Evolutionary conservation across 108 stramenopile genomes (phyloP), one percentile per base, ranked within the genome.

Genomic region (Nannochloropsis oceanica): DNA sequence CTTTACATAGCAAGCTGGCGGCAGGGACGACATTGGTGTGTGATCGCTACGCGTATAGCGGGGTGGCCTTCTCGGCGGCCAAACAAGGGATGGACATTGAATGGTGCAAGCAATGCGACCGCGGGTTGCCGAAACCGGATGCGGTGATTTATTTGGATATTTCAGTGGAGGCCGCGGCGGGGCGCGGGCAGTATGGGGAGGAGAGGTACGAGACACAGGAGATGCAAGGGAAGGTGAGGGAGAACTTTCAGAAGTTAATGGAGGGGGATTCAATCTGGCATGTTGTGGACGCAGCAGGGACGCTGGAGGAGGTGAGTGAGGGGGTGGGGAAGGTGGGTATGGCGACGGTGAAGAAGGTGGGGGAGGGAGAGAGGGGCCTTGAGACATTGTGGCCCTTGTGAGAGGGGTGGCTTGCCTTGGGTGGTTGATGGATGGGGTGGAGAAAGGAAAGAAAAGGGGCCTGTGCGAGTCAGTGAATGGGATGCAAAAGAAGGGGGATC

Each of bases 21-120:
- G 85, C 84, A n/a, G 94, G 95, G 43, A 92, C 89, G 42, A 93
- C 93, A 42, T 83, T 98, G 42, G 88, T 99, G 18, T 99, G 98
- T 84, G 98, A 99, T 90, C 92, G 96, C 46, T 99, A 99, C 91
- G 96, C 96, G 25, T 96, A 98, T 89, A 94, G 94, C 44, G 99
- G 98, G 42, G 98, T 99, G 26, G 98, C 98, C 25, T 99, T 99
- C 92, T 94, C 95, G 0, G 93, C 95, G 25, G 93, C 97, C 87
- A 99, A 99, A 88, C 79, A 43, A 12, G 85, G 80, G 42, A 84
- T 89, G 11, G 84, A 84, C 46, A n/a, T 87, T 34, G 84, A 80
- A 5, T 87, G 87, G 87, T 87, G 87, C 80, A 87, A 87, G 82
- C 83, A 84, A 42, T 82, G 82, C 44, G 86, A 99, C 91, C 90